Evolutionary conservation across 192 early-diverging fungal species (phyloP).

Genomic region (Phycomyces nitens): DNA sequence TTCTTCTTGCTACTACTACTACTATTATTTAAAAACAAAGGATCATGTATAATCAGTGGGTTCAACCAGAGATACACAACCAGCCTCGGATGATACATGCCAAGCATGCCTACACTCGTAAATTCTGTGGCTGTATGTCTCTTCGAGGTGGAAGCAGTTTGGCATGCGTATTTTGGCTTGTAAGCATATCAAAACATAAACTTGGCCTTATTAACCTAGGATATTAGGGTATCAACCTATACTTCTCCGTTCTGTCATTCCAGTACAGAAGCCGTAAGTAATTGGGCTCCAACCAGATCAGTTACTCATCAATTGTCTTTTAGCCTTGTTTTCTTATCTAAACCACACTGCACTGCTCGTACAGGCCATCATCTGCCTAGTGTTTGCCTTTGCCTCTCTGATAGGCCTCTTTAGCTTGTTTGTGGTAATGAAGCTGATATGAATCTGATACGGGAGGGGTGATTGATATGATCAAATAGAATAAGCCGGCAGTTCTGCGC

Average conservation of each 20-base stretch:
- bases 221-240: slow-evolving; percentile 26
- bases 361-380: slow-evolving; percentile 19
- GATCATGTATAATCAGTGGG: not conserved
- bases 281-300: not conserved
- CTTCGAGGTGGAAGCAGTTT: slow-evolving; percentile 27
- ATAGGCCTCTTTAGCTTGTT: slow-evolving; percentile 19
- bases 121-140: slow-evolving; percentile 33
- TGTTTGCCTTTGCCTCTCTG: slow-evolving; percentile 21
- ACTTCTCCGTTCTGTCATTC: slow-evolving; percentile 21
- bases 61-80: slow-evolving; percentile 6
- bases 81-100: slow-evolving; percentile 2
- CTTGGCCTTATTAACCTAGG: not conserved
- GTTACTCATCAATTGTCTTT: not conserved
- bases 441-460: no score
- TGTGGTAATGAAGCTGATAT: slow-evolving; percentile 24
- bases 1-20: not conserved
- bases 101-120: slow-evolving; percentile 15
- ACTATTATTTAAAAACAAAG: not conserved
- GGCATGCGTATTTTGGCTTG: slow-evolving; percentile 28
- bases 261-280: slow-evolving; percentile 29
- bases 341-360: slow-evolving; percentile 24
- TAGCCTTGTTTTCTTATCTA: slow-evolving; percentile 36
- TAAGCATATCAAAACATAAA: slow-evolving; percentile 8
- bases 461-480: slow-evolving; percentile 10
- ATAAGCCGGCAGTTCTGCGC: slow-evolving; percentile 11